phyloP scores from a whole-genome alignment of 495 filamentous ascomycete species.

The Astrothelium macrocarpum region DNA sequence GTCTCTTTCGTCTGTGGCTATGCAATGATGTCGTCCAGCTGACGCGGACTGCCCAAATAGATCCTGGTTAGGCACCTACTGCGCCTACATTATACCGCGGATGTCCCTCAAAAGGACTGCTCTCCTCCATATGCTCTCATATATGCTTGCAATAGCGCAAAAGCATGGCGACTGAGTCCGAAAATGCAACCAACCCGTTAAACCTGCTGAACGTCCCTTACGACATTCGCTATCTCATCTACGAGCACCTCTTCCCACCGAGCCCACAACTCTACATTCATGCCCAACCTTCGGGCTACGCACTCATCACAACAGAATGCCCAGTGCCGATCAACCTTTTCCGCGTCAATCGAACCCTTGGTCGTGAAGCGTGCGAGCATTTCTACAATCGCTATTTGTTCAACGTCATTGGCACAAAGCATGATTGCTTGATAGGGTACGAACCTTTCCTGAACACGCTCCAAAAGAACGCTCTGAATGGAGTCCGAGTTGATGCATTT shows the following conservation, averaged over 20 bases:
- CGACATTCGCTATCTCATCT: constrained; percentile 20
- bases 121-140: neutral
- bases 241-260: constrained; percentile 16
- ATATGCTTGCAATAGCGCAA: neutral
- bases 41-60: neutral
- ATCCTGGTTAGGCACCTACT: neutral
- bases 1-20: neutral
- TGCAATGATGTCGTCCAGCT: neutral
- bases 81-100: no score
- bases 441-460: constrained; percentile 11
- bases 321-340: constrained; percentile 7
- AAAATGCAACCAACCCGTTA: neutral
- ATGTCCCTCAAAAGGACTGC: no score
- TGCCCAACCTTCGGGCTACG: neutral
- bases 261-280: constrained; percentile 18
- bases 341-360: neutral
- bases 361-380: constrained; percentile 12
- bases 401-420: constrained; percentile 18
- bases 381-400: constrained; percentile 21
- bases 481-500: constrained; percentile 17
- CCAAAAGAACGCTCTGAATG: constrained; percentile 12
- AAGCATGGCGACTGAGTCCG: neutral
- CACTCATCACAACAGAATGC: neutral
- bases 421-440: constrained; percentile 15
- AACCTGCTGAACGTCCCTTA: constrained; percentile 12